A percentile compares a stretch with the other conserved stretches of the same genome.
Evolutionary conservation across 192 early-diverging fungal species (phyloP).

Genomic region (Pecoramyces ruminantium): DNA sequence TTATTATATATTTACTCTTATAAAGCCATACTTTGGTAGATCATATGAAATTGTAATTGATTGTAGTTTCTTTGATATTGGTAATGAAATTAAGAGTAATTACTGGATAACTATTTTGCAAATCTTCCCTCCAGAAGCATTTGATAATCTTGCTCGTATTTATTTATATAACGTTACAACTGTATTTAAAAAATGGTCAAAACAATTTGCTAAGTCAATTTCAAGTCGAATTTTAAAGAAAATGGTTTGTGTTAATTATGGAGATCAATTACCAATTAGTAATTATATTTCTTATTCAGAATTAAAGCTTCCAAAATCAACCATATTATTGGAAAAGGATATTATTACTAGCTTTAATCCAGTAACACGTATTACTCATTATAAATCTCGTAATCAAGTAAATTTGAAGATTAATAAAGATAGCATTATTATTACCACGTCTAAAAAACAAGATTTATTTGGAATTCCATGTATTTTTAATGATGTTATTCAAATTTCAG

Average conservation of each 20-base stretch:
- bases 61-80: constrained; percentile 54
- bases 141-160: constrained; percentile 43
- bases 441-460: constrained; percentile 59
- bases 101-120: constrained; percentile 56
- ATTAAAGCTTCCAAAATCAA: constrained; percentile 49
- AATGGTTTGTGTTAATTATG: constrained; percentile 46
- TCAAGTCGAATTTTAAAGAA: constrained; percentile 29
- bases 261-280: constrained; percentile 38
- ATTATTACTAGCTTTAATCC: constrained; percentile 33
- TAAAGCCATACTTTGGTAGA: constrained; percentile 51
- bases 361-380: constrained; percentile 49
- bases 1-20: constrained; percentile 40
- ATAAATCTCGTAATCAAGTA: constrained; percentile 48
- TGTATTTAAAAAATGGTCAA: constrained; percentile 50
- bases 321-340: background rate
- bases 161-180: constrained; percentile 76
- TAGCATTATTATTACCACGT: constrained; percentile 56
- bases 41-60: constrained; percentile 71
- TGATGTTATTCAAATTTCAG: constrained; percentile 73
- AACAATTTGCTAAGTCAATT: constrained; percentile 20
- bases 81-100: constrained; percentile 61
- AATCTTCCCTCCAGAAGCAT: constrained; percentile 46
- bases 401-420: constrained; percentile 68
- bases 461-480: constrained; percentile 56
- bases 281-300: constrained; percentile 58